Percentiles rank a stretch among this genome's conserved stretches.
These are phyloP conservation scores for Syzygium aqueum DNA, from an alignment of 345 rosid species.

Conservation along the genomic window DNA sequence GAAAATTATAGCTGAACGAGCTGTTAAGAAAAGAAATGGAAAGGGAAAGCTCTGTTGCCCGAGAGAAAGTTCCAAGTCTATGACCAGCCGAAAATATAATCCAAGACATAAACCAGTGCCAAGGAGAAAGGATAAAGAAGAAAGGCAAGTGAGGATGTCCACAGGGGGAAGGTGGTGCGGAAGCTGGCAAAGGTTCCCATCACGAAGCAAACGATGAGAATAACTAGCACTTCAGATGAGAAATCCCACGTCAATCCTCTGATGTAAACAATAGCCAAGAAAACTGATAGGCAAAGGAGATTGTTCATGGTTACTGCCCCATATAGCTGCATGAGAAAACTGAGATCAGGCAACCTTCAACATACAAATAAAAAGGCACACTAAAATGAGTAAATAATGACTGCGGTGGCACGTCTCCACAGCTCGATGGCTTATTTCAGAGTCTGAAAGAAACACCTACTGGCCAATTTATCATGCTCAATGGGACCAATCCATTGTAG, in stretches of 20 bases:
- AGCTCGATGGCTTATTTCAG: background rate
- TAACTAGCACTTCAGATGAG: constrained; percentile 86
- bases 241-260: constrained; percentile 94
- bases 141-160: constrained; percentile 73
- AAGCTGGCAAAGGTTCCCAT: constrained; percentile 81
- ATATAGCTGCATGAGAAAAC: constrained; percentile 54
- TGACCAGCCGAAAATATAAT: constrained; percentile 83
- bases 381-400: background rate
- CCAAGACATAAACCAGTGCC: constrained; percentile 80
- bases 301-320: constrained; percentile 95
- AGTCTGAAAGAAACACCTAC: background rate
- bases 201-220: constrained; percentile 71
- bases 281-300: constrained; percentile 81
- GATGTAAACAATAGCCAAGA: constrained; percentile 70
- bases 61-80: constrained; percentile 17
- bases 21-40: background rate
- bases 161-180: constrained; percentile 83
- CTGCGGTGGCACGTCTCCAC: background rate
- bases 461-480: background rate
- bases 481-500: background rate
- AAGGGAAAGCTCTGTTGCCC: background rate
- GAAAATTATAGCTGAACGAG: background rate
- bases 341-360: background rate
- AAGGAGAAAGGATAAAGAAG: constrained; percentile 75
- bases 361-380: background rate